phyloP scores from a whole-genome alignment of 176 grass and related monocot genomes.

The Musa schizocarpa region DNA sequence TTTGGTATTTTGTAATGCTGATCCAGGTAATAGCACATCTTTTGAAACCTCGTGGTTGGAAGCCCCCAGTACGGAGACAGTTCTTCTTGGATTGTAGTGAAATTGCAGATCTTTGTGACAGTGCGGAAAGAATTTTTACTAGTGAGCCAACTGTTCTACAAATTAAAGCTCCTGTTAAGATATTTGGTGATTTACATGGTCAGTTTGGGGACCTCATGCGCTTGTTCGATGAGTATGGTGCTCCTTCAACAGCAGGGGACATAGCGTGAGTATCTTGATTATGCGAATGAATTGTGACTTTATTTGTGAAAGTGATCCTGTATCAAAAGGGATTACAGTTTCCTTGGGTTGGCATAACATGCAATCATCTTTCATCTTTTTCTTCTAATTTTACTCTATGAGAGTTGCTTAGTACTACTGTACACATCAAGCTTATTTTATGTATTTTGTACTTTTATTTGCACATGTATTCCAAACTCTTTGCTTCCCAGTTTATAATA shows the following conservation, averaged over 20 bases:
- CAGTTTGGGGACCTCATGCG: slow-evolving; percentile 99
- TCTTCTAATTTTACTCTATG: not conserved
- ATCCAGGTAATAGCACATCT: slow-evolving; percentile 75
- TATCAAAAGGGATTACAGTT: not conserved
- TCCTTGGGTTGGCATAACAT: not conserved
- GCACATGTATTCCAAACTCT: not conserved
- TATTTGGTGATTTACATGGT: slow-evolving; percentile 97
- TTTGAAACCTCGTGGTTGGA: slow-evolving; percentile 93
- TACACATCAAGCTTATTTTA: not conserved
- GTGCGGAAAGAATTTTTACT: slow-evolving; percentile 81
- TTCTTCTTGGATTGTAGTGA: slow-evolving; percentile 96
- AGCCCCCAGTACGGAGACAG: slow-evolving; percentile 75
- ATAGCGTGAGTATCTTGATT: slow-evolving; percentile 60
- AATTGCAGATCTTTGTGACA: slow-evolving; percentile 93
- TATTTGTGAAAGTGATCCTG: not conserved
- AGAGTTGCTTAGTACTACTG: no score
- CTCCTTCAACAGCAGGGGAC: slow-evolving; percentile 91
- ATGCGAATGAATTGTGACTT: not conserved
- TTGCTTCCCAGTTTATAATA: not conserved
- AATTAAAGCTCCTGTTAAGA: slow-evolving; percentile 93
- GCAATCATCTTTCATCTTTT: not conserved
- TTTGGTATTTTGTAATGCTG: slow-evolving; percentile 1
- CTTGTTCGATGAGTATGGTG: slow-evolving; percentile 92
- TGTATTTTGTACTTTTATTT: not conserved
- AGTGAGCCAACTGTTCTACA: slow-evolving; percentile 81